Evolutionary conservation across 257 asterid species (phyloP), one percentile per base, ranked within the genome.

Genomic region (Ocimum tenuiflorum): DNA sequence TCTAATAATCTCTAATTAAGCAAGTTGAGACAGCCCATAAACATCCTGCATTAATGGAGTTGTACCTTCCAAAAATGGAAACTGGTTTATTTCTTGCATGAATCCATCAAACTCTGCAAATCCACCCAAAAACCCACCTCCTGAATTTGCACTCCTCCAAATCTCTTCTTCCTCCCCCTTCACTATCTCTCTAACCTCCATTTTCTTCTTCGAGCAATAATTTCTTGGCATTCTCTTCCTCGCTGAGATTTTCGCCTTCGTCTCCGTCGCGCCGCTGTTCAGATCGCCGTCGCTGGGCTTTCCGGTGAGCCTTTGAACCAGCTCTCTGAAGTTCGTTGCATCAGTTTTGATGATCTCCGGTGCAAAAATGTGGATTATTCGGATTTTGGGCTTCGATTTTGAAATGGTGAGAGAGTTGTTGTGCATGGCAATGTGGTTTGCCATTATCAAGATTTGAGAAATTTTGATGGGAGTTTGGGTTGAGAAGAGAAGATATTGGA

Each of bases 271-370:
- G 53, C 67, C 50, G 13, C 29, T 35, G 52, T 10, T 48, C 4
- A 3, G 48, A 36, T 71, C 57, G 11, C 27, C 63, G 0, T 70
- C 83, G 5, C 76, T 45, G 0, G 98, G 95, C 82, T 88, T 91
- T 1, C 98, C 98, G 0, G 98, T 91, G 77, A 91, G 96, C 13
- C 88, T 74, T 15, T 91, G 98, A 24, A 91, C 97, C 23, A 86
- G 76, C 66, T 91, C 96, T 5, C 95, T 70, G 58, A 91, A 91
- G 70, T 86, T 86, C 0, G 75, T 86, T 1, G 75, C 91, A 22
- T 88, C 96, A 0, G 94, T 91, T 65, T 83, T 86, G 82, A 91
- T 91, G 59, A 91, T 87, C 81, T 89, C 94, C 0, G 98, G 98
- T 24, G 98, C 92, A 56, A 83, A 87, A 61, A 91, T 84, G 89